Evolutionary conservation across 495 filamentous ascomycete genomes (phyloP), one percentile per base, ranked within the genome.

Genomic region (Durotheca rogersii): DNA sequence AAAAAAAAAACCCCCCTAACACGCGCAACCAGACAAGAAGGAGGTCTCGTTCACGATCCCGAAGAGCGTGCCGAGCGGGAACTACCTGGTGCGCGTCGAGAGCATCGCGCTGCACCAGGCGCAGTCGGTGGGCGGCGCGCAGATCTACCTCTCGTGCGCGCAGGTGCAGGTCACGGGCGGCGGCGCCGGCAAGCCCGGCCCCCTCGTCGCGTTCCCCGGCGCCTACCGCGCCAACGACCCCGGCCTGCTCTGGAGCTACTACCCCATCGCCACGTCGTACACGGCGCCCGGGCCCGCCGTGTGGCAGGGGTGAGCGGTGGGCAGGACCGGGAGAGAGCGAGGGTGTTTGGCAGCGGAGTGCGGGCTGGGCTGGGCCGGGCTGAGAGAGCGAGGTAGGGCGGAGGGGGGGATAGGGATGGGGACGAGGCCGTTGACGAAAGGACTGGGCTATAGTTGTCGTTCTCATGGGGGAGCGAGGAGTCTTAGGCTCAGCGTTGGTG

Each of bases 281-380:
- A 73, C 64, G 2, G 65, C 72, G n/a, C 72, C 72, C 4, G 70
- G 72, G 0, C 67, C 67, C 12, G 53, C 60, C 4, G 67, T 70
- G 4, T 70, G 69, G 69, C 23, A 27, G 23, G 23, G 4, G 23
- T 4, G 23, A 9, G 23, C 4, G 23, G 4, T 4, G 23, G 23
- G 23, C 9, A 9, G 9, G 9, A 9, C 4, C 4, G 9, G 9
- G 23, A 9, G 23, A 27, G 23, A 9, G 9, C 4, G 9, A 9
- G 9, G 9, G 23, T n/a, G n/a, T n/a, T n/a, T n/a, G n/a, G n/a
- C n/a, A n/a, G n/a, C n/a, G n/a, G n/a, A n/a, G n/a, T n/a, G n/a
- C n/a, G n/a, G n/a, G n/a, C n/a, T n/a, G n/a, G n/a, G n/a, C n/a
- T n/a, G n/a, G n/a, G n/a, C n/a, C n/a, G n/a, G n/a, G n/a, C n/a